Percentiles rank a stretch among this genome's conserved stretches.
phyloP scores from a whole-genome alignment of 495 filamentous ascomycete genomes.

The Cercophora scortea region DNA sequence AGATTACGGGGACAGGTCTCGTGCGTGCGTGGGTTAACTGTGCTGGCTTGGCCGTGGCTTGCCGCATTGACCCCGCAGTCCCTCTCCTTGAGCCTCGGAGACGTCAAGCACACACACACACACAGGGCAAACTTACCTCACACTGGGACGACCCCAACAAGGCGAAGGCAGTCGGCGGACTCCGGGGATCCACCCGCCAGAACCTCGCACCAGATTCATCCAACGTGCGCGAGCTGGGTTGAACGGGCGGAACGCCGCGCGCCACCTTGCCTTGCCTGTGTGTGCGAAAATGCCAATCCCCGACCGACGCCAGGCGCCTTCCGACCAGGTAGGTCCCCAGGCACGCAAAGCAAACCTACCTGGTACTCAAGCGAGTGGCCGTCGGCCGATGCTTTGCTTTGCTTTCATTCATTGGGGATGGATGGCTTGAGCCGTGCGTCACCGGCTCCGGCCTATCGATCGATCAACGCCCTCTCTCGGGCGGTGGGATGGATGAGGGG shows the following conservation, averaged over 20 bases:
- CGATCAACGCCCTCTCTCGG: no score
- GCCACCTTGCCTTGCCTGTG: no score
- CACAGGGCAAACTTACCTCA: no score
- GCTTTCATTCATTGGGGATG: no score
- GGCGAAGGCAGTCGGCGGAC: constrained; percentile 23
- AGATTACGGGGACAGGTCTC: no score
- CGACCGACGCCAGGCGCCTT: constrained; percentile 13
- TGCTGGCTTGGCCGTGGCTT: no score
- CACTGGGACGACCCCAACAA: neutral
- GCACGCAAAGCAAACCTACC: neutral
- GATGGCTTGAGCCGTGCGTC: neutral
- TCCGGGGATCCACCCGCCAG: constrained; percentile 19
- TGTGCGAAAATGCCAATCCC: neutral
- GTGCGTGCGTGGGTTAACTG: no score
- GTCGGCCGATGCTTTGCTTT: neutral
- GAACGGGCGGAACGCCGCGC: constrained; percentile 15
- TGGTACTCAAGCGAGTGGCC: neutral
- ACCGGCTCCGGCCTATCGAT: neutral
- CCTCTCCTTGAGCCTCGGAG: no score
- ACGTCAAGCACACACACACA: no score
- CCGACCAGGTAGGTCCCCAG: constrained; percentile 3
- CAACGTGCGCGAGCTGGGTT: constrained; percentile 1
- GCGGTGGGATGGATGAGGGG: no score
- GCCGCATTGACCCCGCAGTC: no score
- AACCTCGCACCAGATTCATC: neutral